Evolutionary conservation across 495 filamentous ascomycete species (phyloP), one percentile per base, ranked within the genome.

Genomic region (Aeminium ludgeri): DNA sequence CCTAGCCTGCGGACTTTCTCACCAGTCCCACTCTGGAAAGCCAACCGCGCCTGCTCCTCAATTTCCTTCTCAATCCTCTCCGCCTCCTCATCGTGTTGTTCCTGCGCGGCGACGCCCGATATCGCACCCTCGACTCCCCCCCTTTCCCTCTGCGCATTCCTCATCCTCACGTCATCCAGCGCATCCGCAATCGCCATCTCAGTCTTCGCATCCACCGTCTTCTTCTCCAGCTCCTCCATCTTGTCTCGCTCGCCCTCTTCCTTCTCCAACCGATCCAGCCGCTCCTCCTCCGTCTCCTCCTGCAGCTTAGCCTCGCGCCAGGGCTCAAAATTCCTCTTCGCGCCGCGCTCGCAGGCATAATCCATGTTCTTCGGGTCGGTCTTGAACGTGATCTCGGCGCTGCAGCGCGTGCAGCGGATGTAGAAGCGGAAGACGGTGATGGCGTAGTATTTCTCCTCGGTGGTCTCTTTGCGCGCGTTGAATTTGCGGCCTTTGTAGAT

Each of bases 141-240:
- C 50, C 78, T 67, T 60, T 86, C 81, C 19, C 86, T 70, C 49
- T 84, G 68, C 13, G 89, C 91, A 65, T 96, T 99, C 49, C 87
- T 61, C 30, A 75, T 84, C 43, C 89, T 66, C 34, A 96, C 95
- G 63, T 96, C 86, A 60, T 99, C 91, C 48, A 99, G 61, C 23
- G 84, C 84, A 65, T 99, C 91, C 28, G 91, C 91, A 50, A 96
- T 80, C 35, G 77, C 80, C 91, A 99, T 96, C 64, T 96, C 91
- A 41, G 79, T 66, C 66, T 89, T 92, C n/a, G 85, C 83, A 58
- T 99, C 91, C 20, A 76, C 61, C 42, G 85, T 92, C 60, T 86
- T 86, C 39, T 72, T 69, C 58, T 86, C 82, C 46, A 87, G 55
- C 54, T 81, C 80, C 15, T 72, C 72, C 82, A 87, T 87, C 45